A percentile compares a stretch with the other conserved stretches of the same genome.
Conservation (phyloP, 1,139 yeast species). For the Nakaseomyces nivariensis region DNA sequence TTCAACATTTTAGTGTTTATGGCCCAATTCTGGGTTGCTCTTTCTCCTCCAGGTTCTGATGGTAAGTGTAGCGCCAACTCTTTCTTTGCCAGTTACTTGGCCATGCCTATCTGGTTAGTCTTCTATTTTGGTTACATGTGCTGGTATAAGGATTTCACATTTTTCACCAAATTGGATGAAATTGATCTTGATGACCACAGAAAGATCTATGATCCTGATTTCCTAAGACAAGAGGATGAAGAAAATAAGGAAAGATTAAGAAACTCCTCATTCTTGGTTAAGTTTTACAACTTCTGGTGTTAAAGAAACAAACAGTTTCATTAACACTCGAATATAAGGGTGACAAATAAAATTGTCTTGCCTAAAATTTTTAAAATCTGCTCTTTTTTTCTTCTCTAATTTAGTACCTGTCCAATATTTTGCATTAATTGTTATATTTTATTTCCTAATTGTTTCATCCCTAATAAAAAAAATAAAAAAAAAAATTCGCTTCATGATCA, state of each 20-base stretch:
- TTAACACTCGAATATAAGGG: background rate
- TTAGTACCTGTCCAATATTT: background rate
- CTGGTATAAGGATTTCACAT: constrained; percentile 37
- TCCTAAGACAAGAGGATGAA: constrained; percentile 40
- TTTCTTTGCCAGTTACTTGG: constrained; percentile 47
- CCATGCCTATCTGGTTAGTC: constrained; percentile 42
- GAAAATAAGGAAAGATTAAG: constrained; percentile 37
- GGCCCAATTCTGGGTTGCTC: constrained; percentile 77
- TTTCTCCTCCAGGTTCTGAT: constrained; percentile 50
- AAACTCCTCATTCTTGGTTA: constrained; percentile 31
- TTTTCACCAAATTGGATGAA: constrained; percentile 35
- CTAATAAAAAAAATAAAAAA: too few relatives aligned
- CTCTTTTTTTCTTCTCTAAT: background rate
- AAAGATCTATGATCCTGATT: constrained; percentile 45
- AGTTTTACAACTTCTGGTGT: constrained; percentile 41
- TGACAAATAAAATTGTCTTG: background rate
- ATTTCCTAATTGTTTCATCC: background rate
- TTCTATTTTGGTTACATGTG: constrained; percentile 45
- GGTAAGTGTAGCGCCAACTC: constrained; percentile 39
- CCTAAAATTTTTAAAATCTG: background rate
- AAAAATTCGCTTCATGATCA: background rate
- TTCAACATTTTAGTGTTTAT: constrained; percentile 56
- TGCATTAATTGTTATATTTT: background rate
- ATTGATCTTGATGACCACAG: constrained; percentile 48
- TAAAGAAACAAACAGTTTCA: constrained; percentile 17